phyloP scores from a whole-genome alignment of 1,139 yeast species.

The Arxiozyma bovina region DNA sequence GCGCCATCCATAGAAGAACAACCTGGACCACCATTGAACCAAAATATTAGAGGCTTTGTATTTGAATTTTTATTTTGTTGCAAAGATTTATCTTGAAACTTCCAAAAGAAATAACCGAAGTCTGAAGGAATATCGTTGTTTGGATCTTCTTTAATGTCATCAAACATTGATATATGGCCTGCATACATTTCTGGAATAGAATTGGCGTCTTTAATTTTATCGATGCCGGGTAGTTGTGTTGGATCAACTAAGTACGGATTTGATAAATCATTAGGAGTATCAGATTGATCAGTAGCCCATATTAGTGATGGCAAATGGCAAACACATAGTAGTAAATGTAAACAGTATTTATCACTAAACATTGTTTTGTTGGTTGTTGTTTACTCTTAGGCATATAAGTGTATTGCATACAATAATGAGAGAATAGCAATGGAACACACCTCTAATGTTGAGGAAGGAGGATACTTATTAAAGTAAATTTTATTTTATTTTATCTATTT shows the following conservation, averaged over 20 bases:
- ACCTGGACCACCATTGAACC: constrained; percentile 98
- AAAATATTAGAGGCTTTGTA: constrained; percentile 46
- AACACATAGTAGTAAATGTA: neutral
- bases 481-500: too few relatives aligned
- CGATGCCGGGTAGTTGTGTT: constrained; percentile 23
- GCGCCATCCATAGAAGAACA: constrained; percentile 99
- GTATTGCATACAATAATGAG: too few relatives aligned
- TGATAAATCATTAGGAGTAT: neutral
- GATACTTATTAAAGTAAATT: too few relatives aligned
- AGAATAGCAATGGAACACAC: too few relatives aligned
- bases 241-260: constrained; percentile 5
- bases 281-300: neutral
- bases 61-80: constrained; percentile 6
- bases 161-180: constrained; percentile 45
- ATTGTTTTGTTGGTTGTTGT: neutral
- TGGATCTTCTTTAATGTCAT: constrained; percentile 10
- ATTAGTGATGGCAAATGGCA: neutral
- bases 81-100: constrained; percentile 34
- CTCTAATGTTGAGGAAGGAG: too few relatives aligned
- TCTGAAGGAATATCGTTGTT: constrained; percentile 36
- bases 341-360: neutral
- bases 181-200: constrained; percentile 45
- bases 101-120: constrained; percentile 67
- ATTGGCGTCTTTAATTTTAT: constrained; percentile 12
- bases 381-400: neutral